Percentiles rank a stretch among this genome's conserved stretches.
Conservation (phyloP, 192 early-diverging fungal species). For the Phlyctochytrium bullatum region DNA sequence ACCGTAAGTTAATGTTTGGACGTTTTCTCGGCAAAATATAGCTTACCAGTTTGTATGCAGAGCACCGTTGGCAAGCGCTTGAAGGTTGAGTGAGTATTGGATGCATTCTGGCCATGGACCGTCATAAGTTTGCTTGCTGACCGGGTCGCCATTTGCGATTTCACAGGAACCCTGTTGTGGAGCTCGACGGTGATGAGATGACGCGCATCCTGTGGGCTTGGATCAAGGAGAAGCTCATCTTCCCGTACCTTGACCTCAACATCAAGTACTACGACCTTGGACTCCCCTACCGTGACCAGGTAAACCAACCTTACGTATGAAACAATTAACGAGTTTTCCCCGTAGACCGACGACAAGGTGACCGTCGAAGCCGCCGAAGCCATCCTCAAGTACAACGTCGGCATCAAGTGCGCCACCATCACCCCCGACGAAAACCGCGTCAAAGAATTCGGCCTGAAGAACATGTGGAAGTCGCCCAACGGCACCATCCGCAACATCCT, state of each 20-base stretch:
- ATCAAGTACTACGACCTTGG: conserved; percentile 93
- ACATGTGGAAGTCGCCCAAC: conserved; percentile 99
- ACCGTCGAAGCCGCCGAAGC: conserved; percentile 95
- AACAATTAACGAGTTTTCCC: conserved; percentile 54
- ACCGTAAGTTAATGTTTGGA: too few species aligned
- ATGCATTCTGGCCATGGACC: too few species aligned
- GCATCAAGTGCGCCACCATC: conserved; percentile 99
- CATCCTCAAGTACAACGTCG: conserved; percentile 91
- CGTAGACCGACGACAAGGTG: conserved; percentile 90
- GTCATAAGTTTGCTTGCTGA: too few species aligned
- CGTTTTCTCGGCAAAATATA: too few species aligned
- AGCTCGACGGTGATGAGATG: conserved; percentile 95
- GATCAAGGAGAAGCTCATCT: conserved; percentile 90
- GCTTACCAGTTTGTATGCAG: too few species aligned
- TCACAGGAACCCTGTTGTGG: conserved; percentile 83
- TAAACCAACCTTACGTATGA: conserved; percentile 15
- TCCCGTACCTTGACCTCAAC: conserved; percentile 81
- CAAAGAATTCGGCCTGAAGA: conserved; percentile 91
- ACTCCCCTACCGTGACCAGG: conserved; percentile 82
- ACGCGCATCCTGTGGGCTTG: conserved; percentile 95
- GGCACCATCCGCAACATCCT: conserved; percentile 95
- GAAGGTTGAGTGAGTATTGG: too few species aligned
- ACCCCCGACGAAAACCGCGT: conserved; percentile 95
- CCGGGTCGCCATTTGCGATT: too few species aligned
- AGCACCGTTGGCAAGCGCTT: too few species aligned